Percentiles rank a stretch among this genome's conserved stretches.
These are phyloP conservation scores for Zizania palustris DNA, from an alignment of 202 grass and related monocot species.

Conservation along the genomic window DNA sequence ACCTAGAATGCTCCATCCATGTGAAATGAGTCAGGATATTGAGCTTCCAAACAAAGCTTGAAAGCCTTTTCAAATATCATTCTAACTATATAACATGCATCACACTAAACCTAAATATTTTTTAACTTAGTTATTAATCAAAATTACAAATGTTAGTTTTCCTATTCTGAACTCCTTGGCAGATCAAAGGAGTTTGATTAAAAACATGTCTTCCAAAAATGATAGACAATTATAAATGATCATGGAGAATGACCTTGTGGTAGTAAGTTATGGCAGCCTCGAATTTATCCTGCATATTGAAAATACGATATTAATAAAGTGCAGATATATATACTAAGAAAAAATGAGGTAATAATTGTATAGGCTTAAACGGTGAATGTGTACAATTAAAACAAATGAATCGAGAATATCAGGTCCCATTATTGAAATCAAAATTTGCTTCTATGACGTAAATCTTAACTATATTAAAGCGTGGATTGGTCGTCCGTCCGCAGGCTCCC, in stretches of 20 bases:
- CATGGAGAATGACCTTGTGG: conserved; percentile 71
- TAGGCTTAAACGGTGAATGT: conserved; percentile 22
- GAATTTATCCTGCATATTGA: conserved; percentile 73
- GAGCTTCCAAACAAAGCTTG: too few species aligned
- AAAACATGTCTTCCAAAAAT: neutral
- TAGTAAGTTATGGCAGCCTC: conserved; percentile 94
- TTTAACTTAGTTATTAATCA: too few species aligned
- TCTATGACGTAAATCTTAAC: neutral
- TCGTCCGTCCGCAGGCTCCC: too few species aligned
- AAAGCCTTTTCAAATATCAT: too few species aligned
- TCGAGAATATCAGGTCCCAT: neutral
- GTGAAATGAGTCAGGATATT: too few species aligned
- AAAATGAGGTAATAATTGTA: neutral
- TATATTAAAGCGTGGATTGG: too few species aligned
- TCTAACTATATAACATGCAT: too few species aligned
- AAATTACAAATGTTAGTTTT: too few species aligned
- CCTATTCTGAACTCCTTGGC: neutral
- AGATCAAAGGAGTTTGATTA: neutral
- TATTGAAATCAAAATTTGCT: conserved; percentile 5
- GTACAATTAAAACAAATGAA: conserved; percentile 30
- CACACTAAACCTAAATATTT: too few species aligned
- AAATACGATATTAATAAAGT: conserved; percentile 31
- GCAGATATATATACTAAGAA: conserved; percentile 24
- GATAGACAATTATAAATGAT: neutral
- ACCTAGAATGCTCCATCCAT: too few species aligned